phyloP scores from a whole-genome alignment of 768 basidiomycete genomes.

The Leccinum rimulosum region DNA sequence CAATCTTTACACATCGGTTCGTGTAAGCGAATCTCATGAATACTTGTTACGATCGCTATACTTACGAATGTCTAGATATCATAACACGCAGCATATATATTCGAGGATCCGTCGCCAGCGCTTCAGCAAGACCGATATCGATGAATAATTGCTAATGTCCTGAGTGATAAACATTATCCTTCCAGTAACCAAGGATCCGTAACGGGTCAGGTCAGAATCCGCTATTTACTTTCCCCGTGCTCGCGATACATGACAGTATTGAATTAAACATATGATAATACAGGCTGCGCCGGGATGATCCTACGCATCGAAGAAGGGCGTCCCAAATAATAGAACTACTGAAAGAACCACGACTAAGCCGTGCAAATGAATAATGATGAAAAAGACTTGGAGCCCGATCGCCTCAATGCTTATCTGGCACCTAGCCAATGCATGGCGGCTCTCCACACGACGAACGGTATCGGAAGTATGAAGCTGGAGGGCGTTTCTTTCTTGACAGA shows the following conservation, averaged over 20 bases:
- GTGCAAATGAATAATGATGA: slow-evolving; percentile 2
- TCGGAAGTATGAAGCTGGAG: slow-evolving; percentile 29
- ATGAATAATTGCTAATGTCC: neutral
- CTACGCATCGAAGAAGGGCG: neutral
- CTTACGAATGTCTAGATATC: neutral
- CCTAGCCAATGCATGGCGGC: slow-evolving; percentile 35
- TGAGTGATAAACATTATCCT: neutral
- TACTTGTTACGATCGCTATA: neutral
- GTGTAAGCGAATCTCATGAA: neutral
- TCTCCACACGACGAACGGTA: slow-evolving; percentile 35
- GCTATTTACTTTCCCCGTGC: neutral
- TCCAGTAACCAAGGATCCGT: neutral
- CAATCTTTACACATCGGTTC: neutral
- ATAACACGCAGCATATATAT: neutral
- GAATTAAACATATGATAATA: slow-evolving; percentile 2
- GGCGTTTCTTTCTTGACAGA: slow-evolving; percentile 28
- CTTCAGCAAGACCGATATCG: neutral
- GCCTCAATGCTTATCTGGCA: slow-evolving; percentile 17
- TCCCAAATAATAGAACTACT: slow-evolving; percentile 16
- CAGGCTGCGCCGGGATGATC: neutral
- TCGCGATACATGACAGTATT: neutral
- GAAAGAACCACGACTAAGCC: neutral
- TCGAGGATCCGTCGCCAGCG: neutral
- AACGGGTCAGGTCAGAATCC: neutral
- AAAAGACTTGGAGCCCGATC: neutral